Conservation (phyloP, 2,329 filamentous ascomycete species). For the Tolypocladium endophyticum region DNA sequence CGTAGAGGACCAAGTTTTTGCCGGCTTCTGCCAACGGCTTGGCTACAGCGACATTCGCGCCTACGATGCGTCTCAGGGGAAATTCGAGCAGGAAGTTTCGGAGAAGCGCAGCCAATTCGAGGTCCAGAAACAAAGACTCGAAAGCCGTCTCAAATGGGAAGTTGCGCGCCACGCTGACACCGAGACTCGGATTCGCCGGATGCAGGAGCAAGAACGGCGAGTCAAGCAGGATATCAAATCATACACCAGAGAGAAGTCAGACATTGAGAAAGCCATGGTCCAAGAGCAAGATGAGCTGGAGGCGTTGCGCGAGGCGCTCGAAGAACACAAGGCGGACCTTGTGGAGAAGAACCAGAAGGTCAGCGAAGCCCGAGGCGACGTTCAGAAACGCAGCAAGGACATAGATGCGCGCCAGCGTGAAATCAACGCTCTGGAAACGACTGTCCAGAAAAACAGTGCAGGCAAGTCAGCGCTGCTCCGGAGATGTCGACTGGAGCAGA, state of each 20-base stretch:
- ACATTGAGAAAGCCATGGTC: slow-evolving; percentile 64
- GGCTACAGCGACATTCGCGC: slow-evolving; percentile 84
- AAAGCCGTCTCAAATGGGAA: slow-evolving; percentile 50
- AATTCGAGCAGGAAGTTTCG: slow-evolving; percentile 78
- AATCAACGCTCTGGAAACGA: slow-evolving; percentile 70
- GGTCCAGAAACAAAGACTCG: slow-evolving; percentile 68
- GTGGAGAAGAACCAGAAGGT: slow-evolving; percentile 64
- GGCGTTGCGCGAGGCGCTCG: slow-evolving; percentile 60
- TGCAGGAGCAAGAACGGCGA: slow-evolving; percentile 56
- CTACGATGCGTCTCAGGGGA: slow-evolving; percentile 89
- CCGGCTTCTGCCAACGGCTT: slow-evolving; percentile 72
- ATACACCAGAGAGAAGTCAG: slow-evolving; percentile 61
- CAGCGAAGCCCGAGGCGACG: slow-evolving; percentile 64
- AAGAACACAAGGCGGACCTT: slow-evolving; percentile 57
- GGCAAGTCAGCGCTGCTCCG: slow-evolving; percentile 76
- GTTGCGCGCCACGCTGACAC: slow-evolving; percentile 43
- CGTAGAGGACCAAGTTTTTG: slow-evolving; percentile 84
- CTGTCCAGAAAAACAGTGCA: slow-evolving; percentile 76
- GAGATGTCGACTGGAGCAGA: slow-evolving; percentile 87
- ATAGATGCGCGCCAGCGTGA: slow-evolving; percentile 65
- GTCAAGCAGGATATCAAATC: slow-evolving; percentile 59
- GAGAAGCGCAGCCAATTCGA: slow-evolving; percentile 82
- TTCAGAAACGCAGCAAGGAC: slow-evolving; percentile 75
- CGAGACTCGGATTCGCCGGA: slow-evolving; percentile 54
- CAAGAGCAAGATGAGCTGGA: slow-evolving; percentile 68